Base-by-base conservation (phyloP, 2,329 filamentous ascomycete species). In the Eurotiales sp. region DNA sequence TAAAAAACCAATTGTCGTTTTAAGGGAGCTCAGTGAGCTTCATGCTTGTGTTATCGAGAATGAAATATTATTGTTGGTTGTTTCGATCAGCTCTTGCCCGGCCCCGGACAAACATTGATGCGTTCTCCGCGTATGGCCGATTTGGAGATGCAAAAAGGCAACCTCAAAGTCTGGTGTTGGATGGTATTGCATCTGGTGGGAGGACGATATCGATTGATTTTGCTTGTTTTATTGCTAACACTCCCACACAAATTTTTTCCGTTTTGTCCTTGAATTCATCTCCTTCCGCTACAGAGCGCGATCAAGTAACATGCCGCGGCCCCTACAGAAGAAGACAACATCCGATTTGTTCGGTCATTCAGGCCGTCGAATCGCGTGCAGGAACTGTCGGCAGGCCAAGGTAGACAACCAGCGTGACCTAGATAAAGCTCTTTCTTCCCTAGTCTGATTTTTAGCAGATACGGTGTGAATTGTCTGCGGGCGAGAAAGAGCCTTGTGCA, bases 371-470 rank as follows among this genome's bases (percentile, higher is more conserved):
- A 30, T 48, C 17, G 50, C 50, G 14, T 52, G 50, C 32, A 48
- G 29, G 42, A 41, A 42, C 29, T 52, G 50, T 43, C 50, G 50
- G 17, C 50, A 52, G 19, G 50, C 50, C 29, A 52, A 52, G 39
- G 50, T 48, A 27, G 11, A 25, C 27, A 32, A 29, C 19, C 5
- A 42, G n/a, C n/a, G n/a, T n/a, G n/a, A 23, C 19, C 23, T 42
- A 23, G 6, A 22, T 5, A 5, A 42, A 42, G 19, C 14, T 27
- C 1, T 23, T 32, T 49, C 4, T 27, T n/a, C n/a, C n/a, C n/a
- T n/a, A n/a, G n/a, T n/a, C n/a, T n/a, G n/a, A n/a, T 39, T 14
- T 27, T 11, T 14, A 29, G 8, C 22, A 52, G 50, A 48, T 52
- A 40, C 50, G 50, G 11, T 52, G 50, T 40, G 50, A 52, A 47